Base-by-base conservation (phyloP, 2,329 filamentous ascomycete species). In the Stagonosporopsis chrysanthemi region DNA sequence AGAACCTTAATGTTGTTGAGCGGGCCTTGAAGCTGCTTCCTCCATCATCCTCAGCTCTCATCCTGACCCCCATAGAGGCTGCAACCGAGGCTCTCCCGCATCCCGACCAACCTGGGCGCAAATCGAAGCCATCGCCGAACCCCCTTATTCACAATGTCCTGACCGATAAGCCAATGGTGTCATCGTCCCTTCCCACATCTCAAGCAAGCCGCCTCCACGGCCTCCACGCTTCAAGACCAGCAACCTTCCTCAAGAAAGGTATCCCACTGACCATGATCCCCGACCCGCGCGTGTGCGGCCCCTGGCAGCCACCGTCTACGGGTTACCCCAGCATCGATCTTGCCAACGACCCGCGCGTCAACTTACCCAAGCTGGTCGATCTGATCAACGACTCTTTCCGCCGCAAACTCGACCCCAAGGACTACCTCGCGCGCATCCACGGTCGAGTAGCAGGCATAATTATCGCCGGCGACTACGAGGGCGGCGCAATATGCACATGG, bases 391-490 rank as follows among this genome's bases (percentile, higher is more conserved):
- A 99, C 74, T 97, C 92, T 0, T 99, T 99, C 73, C 86, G 87
- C 56, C 86, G 93, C 38, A 90, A 90, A 71, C 84, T 99, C 2
- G 90, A 99, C 71, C 86, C 94, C 0, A 80, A 89, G 22, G 86
- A 94, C 73, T 99, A 98, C 71, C 81, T 99, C 14, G 77, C 84
- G 15, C 88, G 95, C n/a, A 87, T 98, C 51, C 85, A 90, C 48
- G 84, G 89, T 51, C 90, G 89, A 28, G 83, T 98, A 12, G 95
- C 95, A 0, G 95, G 94, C 2, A 83, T 99, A 52, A 97, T 99
- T 62, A 90, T 99, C 46, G 95, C 94, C 0, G 95, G 95, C 6
- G 90, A 97, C 70, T 99, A 99, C 76, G 95, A 99, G 81, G 95
- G 95, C 49, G 93, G 92, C 1, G 95, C 95, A 1, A 90, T 99